phyloP scores from a whole-genome alignment of 1,139 yeast species.

The Taiozyma sp. region DNA sequence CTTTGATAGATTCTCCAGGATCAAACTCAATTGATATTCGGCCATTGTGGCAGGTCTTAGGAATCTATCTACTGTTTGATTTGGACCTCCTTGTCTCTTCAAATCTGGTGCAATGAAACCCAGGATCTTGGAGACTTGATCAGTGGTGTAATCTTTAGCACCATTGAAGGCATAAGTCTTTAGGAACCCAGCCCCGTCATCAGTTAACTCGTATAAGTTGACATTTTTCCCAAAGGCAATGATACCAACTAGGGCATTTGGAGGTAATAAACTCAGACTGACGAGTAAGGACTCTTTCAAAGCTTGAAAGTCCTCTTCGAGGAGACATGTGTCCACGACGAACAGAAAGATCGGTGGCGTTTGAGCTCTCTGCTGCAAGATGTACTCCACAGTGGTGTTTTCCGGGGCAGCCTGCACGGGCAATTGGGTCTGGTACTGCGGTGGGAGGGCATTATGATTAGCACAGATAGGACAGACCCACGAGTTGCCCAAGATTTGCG shows the following conservation, averaged over 20 bases:
- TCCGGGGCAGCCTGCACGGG: constrained; percentile 28
- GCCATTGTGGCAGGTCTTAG: constrained; percentile 26
- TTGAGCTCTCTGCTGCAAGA: constrained; percentile 27
- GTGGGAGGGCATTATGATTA: constrained; percentile 46
- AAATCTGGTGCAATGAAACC: constrained; percentile 46
- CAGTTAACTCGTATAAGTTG: constrained; percentile 51
- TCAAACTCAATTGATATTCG: constrained; percentile 51
- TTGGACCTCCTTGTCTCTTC: constrained; percentile 10
- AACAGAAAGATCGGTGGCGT: constrained; percentile 49
- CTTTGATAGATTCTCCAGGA: constrained; percentile 47
- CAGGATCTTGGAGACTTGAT: constrained; percentile 45
- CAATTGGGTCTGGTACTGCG: constrained; percentile 23
- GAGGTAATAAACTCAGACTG: constrained; percentile 56
- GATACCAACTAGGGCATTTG: constrained; percentile 52
- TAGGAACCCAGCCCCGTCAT: constrained; percentile 25
- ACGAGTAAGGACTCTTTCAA: constrained; percentile 51
- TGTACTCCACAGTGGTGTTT: constrained; percentile 57
- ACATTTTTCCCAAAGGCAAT: constrained; percentile 65
- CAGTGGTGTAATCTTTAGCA: constrained; percentile 45
- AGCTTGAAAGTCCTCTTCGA: constrained; percentile 43
- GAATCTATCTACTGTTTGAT: constrained; percentile 21
- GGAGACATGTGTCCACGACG: constrained; percentile 67
- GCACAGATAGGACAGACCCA: constrained; percentile 70
- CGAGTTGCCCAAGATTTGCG: constrained; percentile 34
- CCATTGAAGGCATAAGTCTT: constrained; percentile 54